Evolutionary conservation across 2,329 filamentous ascomycete genomes (phyloP).

Genomic region (Diplodia mutila): DNA sequence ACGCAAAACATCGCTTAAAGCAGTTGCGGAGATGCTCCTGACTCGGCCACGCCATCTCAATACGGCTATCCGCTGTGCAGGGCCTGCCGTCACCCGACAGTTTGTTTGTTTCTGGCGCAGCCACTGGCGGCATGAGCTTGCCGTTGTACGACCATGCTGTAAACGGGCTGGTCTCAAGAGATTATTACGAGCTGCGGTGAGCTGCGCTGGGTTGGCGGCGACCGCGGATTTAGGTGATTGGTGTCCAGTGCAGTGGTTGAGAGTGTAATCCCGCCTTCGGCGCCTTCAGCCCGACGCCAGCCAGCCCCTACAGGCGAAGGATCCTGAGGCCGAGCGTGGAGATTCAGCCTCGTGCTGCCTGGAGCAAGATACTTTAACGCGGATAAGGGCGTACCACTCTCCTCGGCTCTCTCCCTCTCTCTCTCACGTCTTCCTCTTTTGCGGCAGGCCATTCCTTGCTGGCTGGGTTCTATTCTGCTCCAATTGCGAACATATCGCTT

Average conservation of each 20-base stretch:
- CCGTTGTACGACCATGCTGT: constrained; percentile 3
- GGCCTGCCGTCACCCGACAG: background rate
- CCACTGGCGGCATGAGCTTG: background rate
- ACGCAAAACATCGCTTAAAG: constrained; percentile 7
- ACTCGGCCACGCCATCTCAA: constrained; percentile 2
- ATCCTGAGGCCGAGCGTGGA: constrained; percentile 19
- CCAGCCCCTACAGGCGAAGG: constrained; percentile 24
- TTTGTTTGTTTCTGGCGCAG: background rate
- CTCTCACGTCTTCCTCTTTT: constrained; percentile 20
- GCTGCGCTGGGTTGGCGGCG: background rate
- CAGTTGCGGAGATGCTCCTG: background rate
- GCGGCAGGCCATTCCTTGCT: background rate
- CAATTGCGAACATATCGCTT: constrained; percentile 29
- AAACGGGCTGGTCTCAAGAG: background rate
- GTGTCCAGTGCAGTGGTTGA: background rate
- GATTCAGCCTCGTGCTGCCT: constrained; percentile 18
- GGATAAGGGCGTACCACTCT: constrained; percentile 27
- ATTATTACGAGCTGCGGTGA: constrained; percentile 4
- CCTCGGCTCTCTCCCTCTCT: constrained; percentile 24
- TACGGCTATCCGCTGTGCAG: constrained; percentile 1
- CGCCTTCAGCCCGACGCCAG: constrained; percentile 7
- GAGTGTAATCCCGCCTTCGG: background rate
- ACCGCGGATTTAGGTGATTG: background rate
- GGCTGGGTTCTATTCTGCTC: background rate
- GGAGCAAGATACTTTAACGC: background rate